phyloP scores from a whole-genome alignment of 495 filamentous ascomycete genomes.

The Penicillium crystallinum region DNA sequence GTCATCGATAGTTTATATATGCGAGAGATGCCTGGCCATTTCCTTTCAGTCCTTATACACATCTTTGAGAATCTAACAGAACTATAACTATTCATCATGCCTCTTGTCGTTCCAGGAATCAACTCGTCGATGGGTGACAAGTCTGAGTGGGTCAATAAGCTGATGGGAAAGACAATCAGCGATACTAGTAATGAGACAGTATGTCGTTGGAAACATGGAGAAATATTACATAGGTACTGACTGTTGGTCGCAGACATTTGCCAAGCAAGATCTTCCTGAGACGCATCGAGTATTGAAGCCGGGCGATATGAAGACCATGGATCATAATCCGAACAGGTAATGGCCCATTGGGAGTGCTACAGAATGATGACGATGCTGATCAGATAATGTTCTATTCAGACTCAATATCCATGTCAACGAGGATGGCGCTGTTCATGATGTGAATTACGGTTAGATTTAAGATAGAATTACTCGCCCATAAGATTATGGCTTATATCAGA shows the following conservation, averaged over 20 bases:
- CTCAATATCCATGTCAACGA: conserved; percentile 70
- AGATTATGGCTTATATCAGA: neutral
- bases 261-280: conserved; percentile 67
- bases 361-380: neutral
- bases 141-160: conserved; percentile 65
- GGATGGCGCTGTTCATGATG: conserved; percentile 68
- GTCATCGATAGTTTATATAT: no score
- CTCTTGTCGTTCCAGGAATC: conserved; percentile 75
- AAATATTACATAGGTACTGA: neutral
- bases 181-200: conserved; percentile 47
- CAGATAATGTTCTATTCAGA: conserved; percentile 30
- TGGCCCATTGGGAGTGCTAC: conserved; percentile 8
- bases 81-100: conserved; percentile 54
- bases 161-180: conserved; percentile 68
- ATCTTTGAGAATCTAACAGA: no score
- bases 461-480: neutral
- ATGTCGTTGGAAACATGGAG: conserved; percentile 11
- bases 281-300: conserved; percentile 62
- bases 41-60: no score
- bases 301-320: conserved; percentile 56
- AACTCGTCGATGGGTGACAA: conserved; percentile 49
- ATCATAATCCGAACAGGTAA: conserved; percentile 55
- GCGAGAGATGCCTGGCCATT: no score
- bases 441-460: conserved; percentile 41
- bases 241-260: conserved; percentile 54